A percentile compares a stretch with the other conserved stretches of the same genome.
Evolutionary conservation across 495 filamentous ascomycete genomes (phyloP).

Genomic region (Penicillium chermesinum): DNA sequence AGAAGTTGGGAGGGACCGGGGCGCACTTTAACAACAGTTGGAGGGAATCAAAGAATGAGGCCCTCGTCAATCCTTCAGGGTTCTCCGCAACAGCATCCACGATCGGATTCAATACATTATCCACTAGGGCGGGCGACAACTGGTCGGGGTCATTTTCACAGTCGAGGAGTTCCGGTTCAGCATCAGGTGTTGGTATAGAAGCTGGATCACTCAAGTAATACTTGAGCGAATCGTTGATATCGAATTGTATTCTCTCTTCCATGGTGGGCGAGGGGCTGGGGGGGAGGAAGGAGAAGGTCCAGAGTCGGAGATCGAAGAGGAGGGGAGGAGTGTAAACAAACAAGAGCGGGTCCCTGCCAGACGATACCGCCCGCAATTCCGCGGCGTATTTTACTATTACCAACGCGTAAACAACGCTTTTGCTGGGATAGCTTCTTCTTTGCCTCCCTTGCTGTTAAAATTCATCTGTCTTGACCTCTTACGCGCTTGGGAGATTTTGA

Average conservation of each 20-base stretch:
- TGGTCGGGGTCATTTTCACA: constrained; percentile 89
- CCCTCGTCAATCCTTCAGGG: constrained; percentile 76
- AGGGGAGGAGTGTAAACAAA: constrained; percentile 15
- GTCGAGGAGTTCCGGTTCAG: constrained; percentile 76
- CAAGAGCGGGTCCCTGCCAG: constrained; percentile 1
- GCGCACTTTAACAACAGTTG: constrained; percentile 96
- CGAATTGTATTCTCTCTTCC: constrained; percentile 74
- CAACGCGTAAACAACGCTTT: constrained; percentile 12
- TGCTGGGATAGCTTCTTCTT: no score
- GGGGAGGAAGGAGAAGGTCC: constrained; percentile 1
- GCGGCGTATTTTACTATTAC: constrained; percentile 7
- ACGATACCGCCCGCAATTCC: constrained; percentile 21
- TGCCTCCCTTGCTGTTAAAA: no score
- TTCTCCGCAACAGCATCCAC: constrained; percentile 89
- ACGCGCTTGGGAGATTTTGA: not conserved
- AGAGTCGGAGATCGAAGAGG: constrained; percentile 9
- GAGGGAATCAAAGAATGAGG: constrained; percentile 80
- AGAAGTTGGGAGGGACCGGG: constrained; percentile 51
- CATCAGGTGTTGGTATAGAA: constrained; percentile 78
- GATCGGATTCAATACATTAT: constrained; percentile 82
- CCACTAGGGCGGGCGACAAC: constrained; percentile 69
- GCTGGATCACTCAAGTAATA: constrained; percentile 89
- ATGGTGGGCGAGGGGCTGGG: constrained; percentile 44
- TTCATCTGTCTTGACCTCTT: not conserved
- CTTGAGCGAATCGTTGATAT: constrained; percentile 94